Evolutionary conservation across 2,329 filamentous ascomycete species (phyloP).

Genomic region (Clonostachys chloroleuca): DNA sequence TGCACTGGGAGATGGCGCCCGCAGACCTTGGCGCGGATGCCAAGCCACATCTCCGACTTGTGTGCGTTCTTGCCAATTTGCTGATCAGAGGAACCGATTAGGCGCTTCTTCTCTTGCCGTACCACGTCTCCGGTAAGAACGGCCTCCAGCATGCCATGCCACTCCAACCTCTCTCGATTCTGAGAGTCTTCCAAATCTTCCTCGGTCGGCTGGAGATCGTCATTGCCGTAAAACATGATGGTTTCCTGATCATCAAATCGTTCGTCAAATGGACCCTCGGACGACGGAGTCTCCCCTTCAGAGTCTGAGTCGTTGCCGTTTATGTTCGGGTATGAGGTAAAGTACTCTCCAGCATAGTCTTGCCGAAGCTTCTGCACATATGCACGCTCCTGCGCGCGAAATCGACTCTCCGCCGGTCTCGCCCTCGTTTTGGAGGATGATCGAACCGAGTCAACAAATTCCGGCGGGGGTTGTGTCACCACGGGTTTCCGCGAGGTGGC

Average conservation of each 20-base stretch:
- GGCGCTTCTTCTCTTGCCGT: slow-evolving; percentile 92
- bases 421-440: slow-evolving; percentile 48
- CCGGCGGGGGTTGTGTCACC: slow-evolving; percentile 33
- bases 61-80: slow-evolving; percentile 59
- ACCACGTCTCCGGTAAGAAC: slow-evolving; percentile 96
- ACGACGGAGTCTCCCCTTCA: slow-evolving; percentile 86
- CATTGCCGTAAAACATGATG: slow-evolving; percentile 86
- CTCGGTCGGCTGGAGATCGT: slow-evolving; percentile 80
- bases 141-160: slow-evolving; percentile 96
- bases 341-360: slow-evolving; percentile 61
- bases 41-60: slow-evolving; percentile 81
- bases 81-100: slow-evolving; percentile 72
- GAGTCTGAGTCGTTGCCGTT: slow-evolving; percentile 76
- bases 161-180: slow-evolving; percentile 88
- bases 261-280: slow-evolving; percentile 80
- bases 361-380: slow-evolving; percentile 91
- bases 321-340: slow-evolving; percentile 58
- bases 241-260: slow-evolving; percentile 81
- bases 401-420: slow-evolving; percentile 36
- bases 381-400: slow-evolving; percentile 75
- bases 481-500: slow-evolving; percentile 49
- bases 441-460: slow-evolving; percentile 38
- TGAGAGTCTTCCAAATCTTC: slow-evolving; percentile 87
- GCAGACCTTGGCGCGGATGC: slow-evolving; percentile 77
- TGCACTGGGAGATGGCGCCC: slow-evolving; percentile 83